A percentile compares a stretch with the other conserved stretches of the same genome.
These are phyloP conservation scores for Agarophyton chilense DNA, from an alignment of 23 red algal species.

Conservation along the genomic window DNA sequence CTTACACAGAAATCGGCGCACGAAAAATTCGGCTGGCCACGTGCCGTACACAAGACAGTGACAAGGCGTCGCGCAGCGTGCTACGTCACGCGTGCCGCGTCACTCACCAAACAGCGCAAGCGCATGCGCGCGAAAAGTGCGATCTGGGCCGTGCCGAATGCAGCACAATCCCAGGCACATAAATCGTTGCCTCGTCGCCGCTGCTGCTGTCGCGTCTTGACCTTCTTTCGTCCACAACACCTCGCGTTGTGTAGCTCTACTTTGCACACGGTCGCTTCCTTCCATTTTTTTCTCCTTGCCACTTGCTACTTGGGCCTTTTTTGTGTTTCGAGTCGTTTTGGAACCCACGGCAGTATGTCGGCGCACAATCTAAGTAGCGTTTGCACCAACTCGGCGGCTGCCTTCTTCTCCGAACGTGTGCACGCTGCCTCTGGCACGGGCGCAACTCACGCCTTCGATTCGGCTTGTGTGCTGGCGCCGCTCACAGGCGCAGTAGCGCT, in stretches of 20 bases:
- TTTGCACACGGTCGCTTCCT: background rate
- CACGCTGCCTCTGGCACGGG: background rate
- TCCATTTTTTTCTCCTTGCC: background rate
- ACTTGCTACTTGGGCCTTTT: background rate
- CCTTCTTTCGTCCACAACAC: too few species aligned
- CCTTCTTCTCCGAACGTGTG: background rate
- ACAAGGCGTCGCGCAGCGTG: background rate
- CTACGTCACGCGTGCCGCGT: background rate
- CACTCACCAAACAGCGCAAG: background rate
- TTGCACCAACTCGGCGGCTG: background rate
- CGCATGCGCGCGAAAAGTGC: background rate
- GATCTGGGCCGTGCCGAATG: constrained; percentile 9
- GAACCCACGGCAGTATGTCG: background rate
- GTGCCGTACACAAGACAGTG: constrained; percentile 7
- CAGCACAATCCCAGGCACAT: constrained; percentile 23
- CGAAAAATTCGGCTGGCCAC: background rate
- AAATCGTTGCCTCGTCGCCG: constrained; percentile 5
- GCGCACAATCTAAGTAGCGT: background rate
- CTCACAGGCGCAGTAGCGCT: background rate
- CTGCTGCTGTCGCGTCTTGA: background rate
- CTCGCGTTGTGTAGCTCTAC: background rate
- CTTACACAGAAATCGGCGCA: background rate
- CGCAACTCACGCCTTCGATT: background rate
- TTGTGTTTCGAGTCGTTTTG: too few species aligned
- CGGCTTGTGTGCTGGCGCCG: background rate